Conservation (phyloP, 108 stramenopile species). For the Skeletonema tropicum region DNA sequence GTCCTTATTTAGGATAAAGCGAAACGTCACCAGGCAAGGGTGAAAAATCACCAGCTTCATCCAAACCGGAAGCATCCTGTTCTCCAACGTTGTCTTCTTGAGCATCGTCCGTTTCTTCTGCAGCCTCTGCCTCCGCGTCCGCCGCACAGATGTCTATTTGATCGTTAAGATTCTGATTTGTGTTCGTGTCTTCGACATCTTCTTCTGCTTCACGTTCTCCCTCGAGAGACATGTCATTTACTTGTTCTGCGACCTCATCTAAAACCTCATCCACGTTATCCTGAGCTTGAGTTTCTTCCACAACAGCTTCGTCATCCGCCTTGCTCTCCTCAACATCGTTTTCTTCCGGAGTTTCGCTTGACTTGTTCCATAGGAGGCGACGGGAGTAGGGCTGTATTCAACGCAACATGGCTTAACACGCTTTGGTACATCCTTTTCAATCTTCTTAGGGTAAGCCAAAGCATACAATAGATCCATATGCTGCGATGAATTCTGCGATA, state of each 20-base stretch:
- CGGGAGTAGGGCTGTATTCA: background rate
- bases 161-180: slow-evolving; percentile 2
- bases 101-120: slow-evolving; percentile 1
- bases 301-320: background rate
- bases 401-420: background rate
- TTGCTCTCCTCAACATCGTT: slow-evolving; percentile 7
- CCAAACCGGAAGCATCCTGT: background rate
- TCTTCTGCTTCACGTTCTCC: slow-evolving; percentile 1
- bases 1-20: background rate
- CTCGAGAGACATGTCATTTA: slow-evolving; percentile 14
- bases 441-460: slow-evolving; percentile 77
- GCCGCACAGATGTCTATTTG: background rate
- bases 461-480: slow-evolving; percentile 86
- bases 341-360: background rate
- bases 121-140: background rate
- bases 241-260: slow-evolving; percentile 14
- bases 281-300: slow-evolving; percentile 14
- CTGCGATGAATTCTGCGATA: slow-evolving; percentile 77
- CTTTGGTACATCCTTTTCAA: slow-evolving; percentile 35
- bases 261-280: slow-evolving; percentile 13
- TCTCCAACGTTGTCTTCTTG: background rate
- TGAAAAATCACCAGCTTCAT: background rate
- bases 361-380: slow-evolving; percentile 6
- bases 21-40: background rate
- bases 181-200: slow-evolving; percentile 7